A percentile compares a stretch with the other conserved stretches of the same genome.
Conservation (phyloP, 2,329 filamentous ascomycete species). For the Didymella pinodella region DNA sequence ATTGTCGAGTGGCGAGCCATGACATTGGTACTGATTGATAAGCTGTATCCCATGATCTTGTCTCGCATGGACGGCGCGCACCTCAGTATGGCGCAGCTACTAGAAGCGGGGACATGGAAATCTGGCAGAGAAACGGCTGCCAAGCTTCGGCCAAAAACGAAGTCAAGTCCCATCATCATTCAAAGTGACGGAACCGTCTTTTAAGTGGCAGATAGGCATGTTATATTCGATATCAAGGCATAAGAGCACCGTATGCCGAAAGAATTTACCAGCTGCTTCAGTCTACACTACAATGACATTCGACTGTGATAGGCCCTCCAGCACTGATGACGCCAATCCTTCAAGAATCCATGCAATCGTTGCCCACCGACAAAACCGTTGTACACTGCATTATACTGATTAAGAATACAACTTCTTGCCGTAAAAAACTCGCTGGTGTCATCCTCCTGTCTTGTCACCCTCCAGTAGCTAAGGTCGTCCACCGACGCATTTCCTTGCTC, state of each 20-base stretch:
- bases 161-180: constrained; percentile 42
- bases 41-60: constrained; percentile 72
- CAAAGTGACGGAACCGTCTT: constrained; percentile 44
- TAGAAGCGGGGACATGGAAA: constrained; percentile 98
- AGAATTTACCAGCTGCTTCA: neutral
- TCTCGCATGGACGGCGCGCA: constrained; percentile 71
- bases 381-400: no score
- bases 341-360: neutral
- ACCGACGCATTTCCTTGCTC: no score
- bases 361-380: no score
- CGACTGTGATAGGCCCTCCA: neutral
- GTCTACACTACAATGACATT: neutral
- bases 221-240: neutral
- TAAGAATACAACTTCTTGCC: no score
- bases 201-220: constrained; percentile 3
- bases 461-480: no score
- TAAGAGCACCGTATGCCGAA: neutral
- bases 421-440: no score
- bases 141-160: constrained; percentile 34
- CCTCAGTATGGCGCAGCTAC: constrained; percentile 81
- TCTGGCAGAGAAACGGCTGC: constrained; percentile 37
- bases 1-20: constrained; percentile 79
- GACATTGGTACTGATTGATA: constrained; percentile 76
- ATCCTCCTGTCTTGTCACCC: no score
- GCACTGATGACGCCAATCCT: neutral